Evolutionary conservation across 106 monocot genomes (phyloP).

Genomic region (Dioscorea dumetorum): DNA sequence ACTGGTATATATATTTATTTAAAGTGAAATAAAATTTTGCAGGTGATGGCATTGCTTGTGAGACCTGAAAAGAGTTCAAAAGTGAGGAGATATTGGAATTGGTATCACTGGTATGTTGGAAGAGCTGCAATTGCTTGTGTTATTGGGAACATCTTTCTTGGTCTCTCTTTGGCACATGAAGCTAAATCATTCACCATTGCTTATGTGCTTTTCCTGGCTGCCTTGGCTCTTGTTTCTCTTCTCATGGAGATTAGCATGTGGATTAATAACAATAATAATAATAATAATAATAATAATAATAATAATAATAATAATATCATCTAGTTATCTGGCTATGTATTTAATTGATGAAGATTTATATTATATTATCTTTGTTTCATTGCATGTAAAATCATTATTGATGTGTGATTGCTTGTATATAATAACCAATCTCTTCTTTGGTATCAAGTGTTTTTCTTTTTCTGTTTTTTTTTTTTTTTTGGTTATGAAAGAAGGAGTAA

Average conservation of each 20-base stretch:
- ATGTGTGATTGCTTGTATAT: no score
- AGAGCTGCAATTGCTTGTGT: conserved; percentile 22
- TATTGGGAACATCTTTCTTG: conserved; percentile 42
- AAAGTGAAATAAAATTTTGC: not conserved
- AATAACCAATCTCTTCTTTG: no score
- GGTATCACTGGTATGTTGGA: conserved; percentile 48
- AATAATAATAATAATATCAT: no score
- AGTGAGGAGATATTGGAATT: conserved; percentile 55
- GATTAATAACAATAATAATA: conserved; percentile 1
- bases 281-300: no score
- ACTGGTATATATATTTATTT: not conserved
- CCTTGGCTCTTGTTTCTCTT: conserved; percentile 20
- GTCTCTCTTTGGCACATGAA: conserved; percentile 29
- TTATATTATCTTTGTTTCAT: no score
- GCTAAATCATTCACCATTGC: conserved; percentile 12
- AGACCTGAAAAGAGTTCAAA: conserved; percentile 40
- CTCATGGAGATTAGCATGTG: conserved; percentile 34
- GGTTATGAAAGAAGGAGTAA: no score
- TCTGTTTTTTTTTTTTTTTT: no score
- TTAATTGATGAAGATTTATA: no score
- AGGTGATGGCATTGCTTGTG: conserved; percentile 34
- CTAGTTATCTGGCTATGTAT: no score
- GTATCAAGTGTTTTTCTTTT: no score
- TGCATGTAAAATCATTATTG: no score
- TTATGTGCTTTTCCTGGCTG: conserved; percentile 34